A percentile compares a stretch with the other conserved stretches of the same genome.
These are phyloP conservation scores for Sordaria brevicollis DNA, from an alignment of 495 filamentous ascomycete species.

Conservation along the genomic window DNA sequence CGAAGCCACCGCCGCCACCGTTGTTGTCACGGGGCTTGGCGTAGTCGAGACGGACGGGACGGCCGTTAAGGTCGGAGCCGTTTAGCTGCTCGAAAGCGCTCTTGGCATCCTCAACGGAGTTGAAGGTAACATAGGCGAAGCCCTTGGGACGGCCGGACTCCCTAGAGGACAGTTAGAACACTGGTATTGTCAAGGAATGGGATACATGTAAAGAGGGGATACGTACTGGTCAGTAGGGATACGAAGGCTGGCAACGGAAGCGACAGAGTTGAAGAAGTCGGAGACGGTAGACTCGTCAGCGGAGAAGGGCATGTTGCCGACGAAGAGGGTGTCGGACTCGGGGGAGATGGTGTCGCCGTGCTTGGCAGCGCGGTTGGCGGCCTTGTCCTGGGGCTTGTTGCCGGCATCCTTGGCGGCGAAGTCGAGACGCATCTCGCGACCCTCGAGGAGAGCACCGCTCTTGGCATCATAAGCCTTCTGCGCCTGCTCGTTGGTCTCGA, in stretches of 20 bases:
- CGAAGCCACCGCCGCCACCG: conserved; percentile 39
- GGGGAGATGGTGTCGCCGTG: conserved; percentile 72
- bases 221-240: conserved; percentile 77
- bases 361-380: conserved; percentile 56
- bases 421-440: conserved; percentile 81
- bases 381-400: conserved; percentile 43
- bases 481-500: conserved; percentile 55
- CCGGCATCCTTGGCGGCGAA: conserved; percentile 64
- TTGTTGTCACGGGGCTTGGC: conserved; percentile 62
- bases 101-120: conserved; percentile 76
- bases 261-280: conserved; percentile 64
- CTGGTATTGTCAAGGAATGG: neutral
- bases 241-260: conserved; percentile 63
- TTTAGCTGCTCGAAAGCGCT: conserved; percentile 62
- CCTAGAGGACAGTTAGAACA: conserved; percentile 36
- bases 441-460: conserved; percentile 73
- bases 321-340: conserved; percentile 78
- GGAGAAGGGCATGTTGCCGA: conserved; percentile 86
- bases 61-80: conserved; percentile 64
- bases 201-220: neutral
- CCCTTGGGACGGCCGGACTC: conserved; percentile 85
- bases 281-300: conserved; percentile 65
- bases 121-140: conserved; percentile 86
- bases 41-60: conserved; percentile 81
- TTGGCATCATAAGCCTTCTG: conserved; percentile 69